Percentiles rank a stretch among this genome's conserved stretches.
phyloP scores from a whole-genome alignment of 352 stramenopile genomes.

The Peronospora destructor region DNA sequence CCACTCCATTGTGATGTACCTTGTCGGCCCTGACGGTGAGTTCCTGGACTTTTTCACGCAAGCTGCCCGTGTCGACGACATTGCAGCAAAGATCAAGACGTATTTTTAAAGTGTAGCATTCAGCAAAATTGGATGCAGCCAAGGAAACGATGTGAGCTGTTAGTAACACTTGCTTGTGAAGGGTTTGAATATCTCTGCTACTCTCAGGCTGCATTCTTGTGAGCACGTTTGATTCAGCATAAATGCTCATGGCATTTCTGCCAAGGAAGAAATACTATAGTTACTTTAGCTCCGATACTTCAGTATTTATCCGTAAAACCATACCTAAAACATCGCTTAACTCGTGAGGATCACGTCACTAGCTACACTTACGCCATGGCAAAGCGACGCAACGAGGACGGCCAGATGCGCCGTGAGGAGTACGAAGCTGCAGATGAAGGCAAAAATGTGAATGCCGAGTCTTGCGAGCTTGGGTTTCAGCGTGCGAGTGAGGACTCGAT shows the following conservation, averaged over 20 bases:
- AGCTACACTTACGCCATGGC: conserved; percentile 31
- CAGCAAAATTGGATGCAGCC: not conserved
- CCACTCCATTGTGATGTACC: conserved; percentile 99
- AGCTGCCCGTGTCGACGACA: conserved; percentile 90
- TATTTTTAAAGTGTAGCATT: conserved; percentile 38
- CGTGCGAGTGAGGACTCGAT: conserved; percentile 65
- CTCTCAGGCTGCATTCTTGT: no score
- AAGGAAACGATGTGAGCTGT: not conserved
- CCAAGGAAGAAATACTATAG: no score
- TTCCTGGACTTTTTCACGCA: conserved; percentile 99
- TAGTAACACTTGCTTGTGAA: not conserved
- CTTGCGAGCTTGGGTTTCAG: conserved; percentile 58
- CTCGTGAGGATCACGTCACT: not conserved
- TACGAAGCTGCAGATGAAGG: conserved; percentile 55
- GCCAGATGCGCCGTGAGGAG: conserved; percentile 80
- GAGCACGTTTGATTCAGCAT: no score
- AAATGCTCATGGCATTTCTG: no score
- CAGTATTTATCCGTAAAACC: no score
- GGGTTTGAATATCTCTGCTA: no score
- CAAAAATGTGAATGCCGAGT: conserved; percentile 27
- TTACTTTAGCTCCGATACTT: no score
- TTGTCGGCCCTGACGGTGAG: conserved; percentile 92
- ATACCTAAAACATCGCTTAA: not conserved
- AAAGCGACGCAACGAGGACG: conserved; percentile 82
- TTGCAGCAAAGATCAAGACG: conserved; percentile 90